Percentiles rank a stretch among this genome's conserved stretches.
phyloP scores from a whole-genome alignment of 2,329 filamentous ascomycete species.

The Capronia epimyces region DNA sequence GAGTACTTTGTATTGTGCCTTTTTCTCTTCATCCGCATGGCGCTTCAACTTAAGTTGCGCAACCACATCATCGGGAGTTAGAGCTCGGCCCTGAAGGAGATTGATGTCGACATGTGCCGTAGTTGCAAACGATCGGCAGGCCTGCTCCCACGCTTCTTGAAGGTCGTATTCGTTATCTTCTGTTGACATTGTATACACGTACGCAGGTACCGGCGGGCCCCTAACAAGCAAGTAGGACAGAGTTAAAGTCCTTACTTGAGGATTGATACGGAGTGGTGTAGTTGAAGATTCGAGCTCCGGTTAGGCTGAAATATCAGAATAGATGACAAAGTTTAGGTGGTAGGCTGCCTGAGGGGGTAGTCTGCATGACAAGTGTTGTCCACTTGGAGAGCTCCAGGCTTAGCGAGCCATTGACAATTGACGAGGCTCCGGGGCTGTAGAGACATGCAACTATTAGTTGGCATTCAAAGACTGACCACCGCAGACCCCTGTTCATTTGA shows the following conservation, averaged over 20 bases:
- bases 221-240: neutral
- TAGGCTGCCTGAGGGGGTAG: neutral
- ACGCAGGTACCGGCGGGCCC: neutral
- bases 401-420: neutral
- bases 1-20: neutral
- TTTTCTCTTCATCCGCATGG: slow-evolving; percentile 1
- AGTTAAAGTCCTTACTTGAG: neutral
- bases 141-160: neutral
- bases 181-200: neutral
- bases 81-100: neutral
- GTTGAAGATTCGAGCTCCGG: neutral
- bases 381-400: neutral
- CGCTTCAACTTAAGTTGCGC: neutral
- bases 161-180: neutral
- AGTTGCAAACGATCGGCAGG: slow-evolving; percentile 1
- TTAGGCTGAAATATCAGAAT: neutral
- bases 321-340: neutral
- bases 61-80: neutral
- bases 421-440: neutral
- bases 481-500: too few species aligned
- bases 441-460: too few species aligned
- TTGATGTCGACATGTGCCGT: neutral
- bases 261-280: neutral
- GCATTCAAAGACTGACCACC: neutral
- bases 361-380: neutral